These are phyloP conservation scores for Suhomyces maxii DNA, from an alignment of 1,139 yeast genomes.

Conservation along the genomic window DNA sequence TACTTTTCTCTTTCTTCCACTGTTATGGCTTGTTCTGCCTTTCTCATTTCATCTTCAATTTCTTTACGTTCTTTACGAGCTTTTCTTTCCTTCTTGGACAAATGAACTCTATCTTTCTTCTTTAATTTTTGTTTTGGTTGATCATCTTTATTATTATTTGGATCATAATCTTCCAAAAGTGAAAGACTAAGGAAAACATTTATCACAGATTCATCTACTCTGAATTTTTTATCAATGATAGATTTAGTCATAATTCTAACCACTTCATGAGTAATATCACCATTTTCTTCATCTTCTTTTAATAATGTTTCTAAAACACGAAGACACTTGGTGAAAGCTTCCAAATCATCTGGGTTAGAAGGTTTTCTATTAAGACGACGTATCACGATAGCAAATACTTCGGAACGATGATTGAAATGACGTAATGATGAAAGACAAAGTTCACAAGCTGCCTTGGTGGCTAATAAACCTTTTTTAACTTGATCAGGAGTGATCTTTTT, in stretches of 20 bases:
- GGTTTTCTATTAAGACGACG: conserved; percentile 64
- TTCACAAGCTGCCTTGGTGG: conserved; percentile 80
- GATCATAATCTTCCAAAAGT: conserved; percentile 78
- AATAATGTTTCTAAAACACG: conserved; percentile 65
- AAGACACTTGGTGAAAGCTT: conserved; percentile 59
- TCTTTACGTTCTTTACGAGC: conserved; percentile 81
- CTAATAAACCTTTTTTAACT: conserved; percentile 53
- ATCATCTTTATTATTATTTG: conserved; percentile 50
- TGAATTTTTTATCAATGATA: conserved; percentile 69
- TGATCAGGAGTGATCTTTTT: conserved; percentile 38
- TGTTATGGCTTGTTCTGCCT: conserved; percentile 84
- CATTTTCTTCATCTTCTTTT: conserved; percentile 69
- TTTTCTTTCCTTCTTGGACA: conserved; percentile 85
- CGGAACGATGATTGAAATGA: conserved; percentile 78
- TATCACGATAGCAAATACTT: conserved; percentile 64
- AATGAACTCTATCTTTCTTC: conserved; percentile 85
- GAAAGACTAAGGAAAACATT: conserved; percentile 73
- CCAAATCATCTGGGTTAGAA: conserved; percentile 44
- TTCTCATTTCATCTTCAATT: conserved; percentile 85
- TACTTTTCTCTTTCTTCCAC: conserved; percentile 81
- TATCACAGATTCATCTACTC: conserved; percentile 81
- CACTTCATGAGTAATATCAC: conserved; percentile 76
- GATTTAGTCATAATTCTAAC: conserved; percentile 68
- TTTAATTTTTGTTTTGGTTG: conserved; percentile 50
- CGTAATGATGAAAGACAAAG: conserved; percentile 62